Percentiles rank a stretch among this genome's conserved stretches.
These are phyloP conservation scores for Fusarium sambucinum DNA, from an alignment of 2,329 filamentous ascomycete species.

Conservation along the genomic window DNA sequence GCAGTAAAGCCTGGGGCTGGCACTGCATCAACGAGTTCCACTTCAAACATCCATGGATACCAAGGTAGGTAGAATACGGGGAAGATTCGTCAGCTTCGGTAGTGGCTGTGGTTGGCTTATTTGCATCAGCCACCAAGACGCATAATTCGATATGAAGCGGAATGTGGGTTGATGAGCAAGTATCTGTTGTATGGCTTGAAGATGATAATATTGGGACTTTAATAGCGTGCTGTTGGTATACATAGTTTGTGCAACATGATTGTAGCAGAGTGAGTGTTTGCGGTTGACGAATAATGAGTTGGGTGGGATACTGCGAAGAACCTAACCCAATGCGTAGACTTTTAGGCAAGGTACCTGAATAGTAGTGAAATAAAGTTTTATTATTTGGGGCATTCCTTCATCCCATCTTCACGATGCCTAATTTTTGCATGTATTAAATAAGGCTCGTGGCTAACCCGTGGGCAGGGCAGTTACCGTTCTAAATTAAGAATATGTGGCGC, in stretches of 20 bases:
- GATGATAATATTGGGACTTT: not conserved
- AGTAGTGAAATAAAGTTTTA: not conserved
- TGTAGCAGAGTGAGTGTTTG: slow-evolving; percentile 5
- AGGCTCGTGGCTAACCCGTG: slow-evolving; percentile 12
- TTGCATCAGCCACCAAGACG: slow-evolving; percentile 23
- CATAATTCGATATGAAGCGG: slow-evolving; percentile 10
- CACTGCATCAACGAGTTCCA: slow-evolving; percentile 16
- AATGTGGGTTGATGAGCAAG: not conserved
- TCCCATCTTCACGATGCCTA: not conserved
- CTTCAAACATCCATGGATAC: not conserved
- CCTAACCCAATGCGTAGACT: not conserved
- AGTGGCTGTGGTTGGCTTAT: slow-evolving; percentile 33
- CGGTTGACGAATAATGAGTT: not conserved
- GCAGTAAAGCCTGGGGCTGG: slow-evolving; percentile 1
- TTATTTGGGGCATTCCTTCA: not conserved
- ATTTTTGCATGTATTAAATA: not conserved
- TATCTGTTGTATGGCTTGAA: not conserved
- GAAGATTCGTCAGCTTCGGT: slow-evolving; percentile 34
- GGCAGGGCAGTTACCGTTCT: slow-evolving; percentile 28
- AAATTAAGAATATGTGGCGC: slow-evolving; percentile 40
- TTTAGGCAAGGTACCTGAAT: not conserved
- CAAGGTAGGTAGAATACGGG: slow-evolving; percentile 19
- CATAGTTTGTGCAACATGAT: slow-evolving; percentile 14
- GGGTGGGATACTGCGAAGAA: not conserved
- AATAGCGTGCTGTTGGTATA: not conserved